Evolutionary conservation across 192 early-diverging fungal species (phyloP), one percentile per base, ranked within the genome.

Genomic region (Rhizophagus sp.): DNA sequence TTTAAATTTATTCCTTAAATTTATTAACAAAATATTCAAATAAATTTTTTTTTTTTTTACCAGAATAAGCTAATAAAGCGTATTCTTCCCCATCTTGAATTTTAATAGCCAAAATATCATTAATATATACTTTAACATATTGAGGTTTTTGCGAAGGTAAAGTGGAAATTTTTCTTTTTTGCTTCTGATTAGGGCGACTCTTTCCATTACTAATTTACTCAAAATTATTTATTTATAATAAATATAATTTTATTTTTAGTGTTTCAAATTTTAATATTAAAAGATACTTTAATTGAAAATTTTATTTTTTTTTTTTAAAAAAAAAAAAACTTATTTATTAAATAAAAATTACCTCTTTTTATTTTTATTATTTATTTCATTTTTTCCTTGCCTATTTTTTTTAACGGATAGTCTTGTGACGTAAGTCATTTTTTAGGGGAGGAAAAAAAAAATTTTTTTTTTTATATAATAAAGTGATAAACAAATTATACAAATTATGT

Each of bases 11-110:
- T 50, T 15, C 0, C 5, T 36, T 36, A 36, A 44, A 44, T 19
- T 57, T 30, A 30, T 30, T 30, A 30, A 30, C 30, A 30, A 30
- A 30, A 30, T 30, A 30, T 30, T 30, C 30, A 30, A 30, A 27
- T 17, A 33, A 27, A 66, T 0, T 5, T 1, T 34, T 34, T 30
- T 1, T 24, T 17, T 66, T 24, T 34, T 66, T 33, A 66, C 13
- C 13, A 66, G 30, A 66, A 66, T 66, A 66, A 66, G 65, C 12
- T 66, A 66, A 66, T 66, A 66, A 66, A 30, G 27, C 65, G 65
- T 66, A 66, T 66, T 66, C 65, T 66, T 66, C 65, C 17, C 30
- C 65, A 2, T 33, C 27, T 15, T 66, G 15, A 66, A 5, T 66
- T 66, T 33, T 66, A 33, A 66, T 66, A 30, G 65, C 27, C 17